Evolutionary conservation across 1,139 yeast genomes (phyloP), one percentile per base, ranked within the genome.

Genomic region (Pichia sp.): DNA sequence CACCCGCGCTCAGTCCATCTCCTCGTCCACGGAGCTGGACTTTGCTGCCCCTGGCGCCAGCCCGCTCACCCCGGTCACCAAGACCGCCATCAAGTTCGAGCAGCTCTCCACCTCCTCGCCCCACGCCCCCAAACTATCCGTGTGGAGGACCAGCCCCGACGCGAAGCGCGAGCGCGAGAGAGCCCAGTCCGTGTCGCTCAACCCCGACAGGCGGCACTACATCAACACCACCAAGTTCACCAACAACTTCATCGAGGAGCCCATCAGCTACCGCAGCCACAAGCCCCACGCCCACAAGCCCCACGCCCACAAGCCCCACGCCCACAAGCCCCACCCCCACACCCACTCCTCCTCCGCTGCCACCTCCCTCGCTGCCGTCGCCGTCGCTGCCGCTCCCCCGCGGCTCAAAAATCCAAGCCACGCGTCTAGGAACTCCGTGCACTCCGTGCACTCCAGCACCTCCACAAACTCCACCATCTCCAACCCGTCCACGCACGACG

Each of bases 61-160:
- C 26, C 57, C 54, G 8, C 29, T 55, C 6, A 54, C 58, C 7
- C 59, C 60, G 10, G 47, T 58, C n/a, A 34, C 51, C 1, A 45
- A 51, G 30, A 56, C 60, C 8, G 49, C 47, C 1, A 7, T 51
- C 8, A 52, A 46, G 16, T 57, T 57, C 36, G 51, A 46, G 30
- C 46, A 45, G 31, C 34, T 53, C 8, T 36, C 54, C 5, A 53
- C 58, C 2, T 32, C 29, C 8, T 51, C 56, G 3, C 47, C 54
- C 11, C 41, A 36, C 16, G 42, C 36, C 16, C 55, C 55, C 5
- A 40, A 36, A 34, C 50, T 53, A 31, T 41, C 55, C 4, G 49
- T 34, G 34, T 53, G 55, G 55, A 49, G 45, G 38, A 45, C 45
- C 8, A 46, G 40, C n/a, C 41, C 41, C 16, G 41, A 36, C n/a